Percentiles rank a stretch among this genome's conserved stretches.
These are phyloP conservation scores for Beauveria sp. DNA, from an alignment of 2,329 filamentous ascomycete genomes.

Conservation along the genomic window DNA sequence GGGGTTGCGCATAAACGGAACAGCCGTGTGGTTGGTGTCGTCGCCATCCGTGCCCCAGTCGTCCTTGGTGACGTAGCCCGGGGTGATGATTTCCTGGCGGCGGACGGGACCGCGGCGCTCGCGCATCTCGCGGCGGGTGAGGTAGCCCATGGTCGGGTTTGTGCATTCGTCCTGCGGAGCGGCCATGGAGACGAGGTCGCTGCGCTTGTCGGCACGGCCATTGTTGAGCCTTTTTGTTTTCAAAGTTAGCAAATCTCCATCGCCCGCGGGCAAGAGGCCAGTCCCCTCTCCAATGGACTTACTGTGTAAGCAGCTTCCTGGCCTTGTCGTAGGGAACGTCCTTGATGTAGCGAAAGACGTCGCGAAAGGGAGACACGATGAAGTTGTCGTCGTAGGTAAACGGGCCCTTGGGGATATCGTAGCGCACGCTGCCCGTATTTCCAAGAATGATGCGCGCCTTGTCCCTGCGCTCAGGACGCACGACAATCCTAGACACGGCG, in stretches of 20 bases:
- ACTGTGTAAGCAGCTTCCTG: constrained; percentile 24
- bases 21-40: constrained; percentile 43
- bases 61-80: constrained; percentile 48
- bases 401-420: constrained; percentile 54
- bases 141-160: constrained; percentile 31
- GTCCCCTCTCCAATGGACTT: background rate
- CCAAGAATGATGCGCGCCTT: constrained; percentile 48
- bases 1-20: constrained; percentile 39
- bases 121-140: constrained; percentile 17
- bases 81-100: constrained; percentile 39
- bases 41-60: constrained; percentile 50
- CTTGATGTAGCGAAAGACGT: constrained; percentile 45
- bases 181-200: constrained; percentile 27
- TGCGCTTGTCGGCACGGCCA: constrained; percentile 26
- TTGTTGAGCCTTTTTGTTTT: constrained; percentile 33
- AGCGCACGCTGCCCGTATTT: constrained; percentile 54
- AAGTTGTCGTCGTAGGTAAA: constrained; percentile 48
- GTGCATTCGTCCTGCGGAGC: constrained; percentile 37
- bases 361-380: constrained; percentile 48
- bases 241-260: no score
- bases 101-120: constrained; percentile 31
- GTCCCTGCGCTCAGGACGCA: constrained; percentile 42
- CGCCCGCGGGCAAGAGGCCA: no score
- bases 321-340: constrained; percentile 42
- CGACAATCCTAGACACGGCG: constrained; percentile 42